Evolutionary conservation across 164 flowering plant species (phyloP).

Genomic region (Annona cherimola): DNA sequence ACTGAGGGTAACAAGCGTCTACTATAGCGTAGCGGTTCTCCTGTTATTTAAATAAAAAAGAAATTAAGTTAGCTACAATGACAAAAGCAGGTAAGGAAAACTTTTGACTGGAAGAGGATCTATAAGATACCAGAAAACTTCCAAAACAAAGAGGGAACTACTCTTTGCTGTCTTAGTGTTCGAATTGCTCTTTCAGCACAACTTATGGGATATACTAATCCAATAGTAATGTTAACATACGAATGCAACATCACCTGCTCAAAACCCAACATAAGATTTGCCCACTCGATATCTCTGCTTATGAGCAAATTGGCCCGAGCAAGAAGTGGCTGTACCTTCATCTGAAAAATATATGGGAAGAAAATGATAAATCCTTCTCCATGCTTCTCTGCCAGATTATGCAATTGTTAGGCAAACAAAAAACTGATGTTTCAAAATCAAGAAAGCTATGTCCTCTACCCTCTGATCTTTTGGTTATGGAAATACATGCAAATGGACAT

Average conservation of each 20-base stretch:
- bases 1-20: slow-evolving; percentile 75
- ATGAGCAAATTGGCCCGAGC: slow-evolving; percentile 87
- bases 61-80: too few species aligned
- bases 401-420: not conserved
- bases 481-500: not conserved
- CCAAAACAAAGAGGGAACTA: not conserved
- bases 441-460: not conserved
- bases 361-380: not conserved
- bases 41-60: slow-evolving; percentile 31
- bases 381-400: not conserved
- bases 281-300: slow-evolving; percentile 96
- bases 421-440: not conserved
- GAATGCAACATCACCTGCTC: slow-evolving; percentile 61
- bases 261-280: slow-evolving; percentile 85
- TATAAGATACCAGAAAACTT: not conserved
- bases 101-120: not conserved
- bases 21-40: slow-evolving; percentile 84
- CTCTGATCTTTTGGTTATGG: not conserved
- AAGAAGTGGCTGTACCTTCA: slow-evolving; percentile 71
- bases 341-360: slow-evolving; percentile 31
- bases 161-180: not conserved
- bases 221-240: slow-evolving; percentile 3
- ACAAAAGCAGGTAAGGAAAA: too few species aligned
- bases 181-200: not conserved
- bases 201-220: not conserved